Evolutionary conservation across 345 rosid species (phyloP).

Genomic region (Populus euphratica): DNA sequence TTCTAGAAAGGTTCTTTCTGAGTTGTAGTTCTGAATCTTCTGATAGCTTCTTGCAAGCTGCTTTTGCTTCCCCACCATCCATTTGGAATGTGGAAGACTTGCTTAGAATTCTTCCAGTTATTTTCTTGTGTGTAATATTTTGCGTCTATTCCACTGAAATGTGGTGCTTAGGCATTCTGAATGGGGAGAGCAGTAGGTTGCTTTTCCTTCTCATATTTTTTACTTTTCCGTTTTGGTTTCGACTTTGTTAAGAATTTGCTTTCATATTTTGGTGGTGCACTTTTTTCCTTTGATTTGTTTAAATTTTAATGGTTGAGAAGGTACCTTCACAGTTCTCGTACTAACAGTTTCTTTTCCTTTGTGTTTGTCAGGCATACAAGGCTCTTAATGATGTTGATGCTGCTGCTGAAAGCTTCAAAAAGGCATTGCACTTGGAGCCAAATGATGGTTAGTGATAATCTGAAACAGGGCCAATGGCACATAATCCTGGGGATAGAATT

Average conservation of each 20-base stretch:
- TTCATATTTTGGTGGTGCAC: neutral
- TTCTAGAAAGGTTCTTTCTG: neutral
- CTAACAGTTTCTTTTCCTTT: neutral
- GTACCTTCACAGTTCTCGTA: neutral
- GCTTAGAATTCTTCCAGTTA: neutral
- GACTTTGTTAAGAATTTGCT: neutral
- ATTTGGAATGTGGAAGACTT: neutral
- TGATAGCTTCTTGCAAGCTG: neutral
- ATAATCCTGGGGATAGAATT: neutral
- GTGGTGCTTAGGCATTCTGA: neutral
- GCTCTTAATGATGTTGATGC: constrained; percentile 85
- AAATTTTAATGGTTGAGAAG: neutral
- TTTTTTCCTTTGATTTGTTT: neutral
- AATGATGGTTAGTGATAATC: constrained; percentile 56
- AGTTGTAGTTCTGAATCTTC: neutral
- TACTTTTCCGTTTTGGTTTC: neutral
- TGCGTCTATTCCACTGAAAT: neutral
- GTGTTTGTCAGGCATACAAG: constrained; percentile 65
- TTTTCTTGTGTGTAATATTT: neutral
- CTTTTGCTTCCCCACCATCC: neutral
- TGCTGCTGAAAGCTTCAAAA: constrained; percentile 89
- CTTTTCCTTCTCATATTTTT: neutral
- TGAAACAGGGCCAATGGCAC: neutral
- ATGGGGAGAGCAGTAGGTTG: neutral
- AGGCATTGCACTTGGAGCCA: constrained; percentile 86